Evolutionary conservation across 495 filamentous ascomycete species (phyloP).

Genomic region (Physcia stellaris): DNA sequence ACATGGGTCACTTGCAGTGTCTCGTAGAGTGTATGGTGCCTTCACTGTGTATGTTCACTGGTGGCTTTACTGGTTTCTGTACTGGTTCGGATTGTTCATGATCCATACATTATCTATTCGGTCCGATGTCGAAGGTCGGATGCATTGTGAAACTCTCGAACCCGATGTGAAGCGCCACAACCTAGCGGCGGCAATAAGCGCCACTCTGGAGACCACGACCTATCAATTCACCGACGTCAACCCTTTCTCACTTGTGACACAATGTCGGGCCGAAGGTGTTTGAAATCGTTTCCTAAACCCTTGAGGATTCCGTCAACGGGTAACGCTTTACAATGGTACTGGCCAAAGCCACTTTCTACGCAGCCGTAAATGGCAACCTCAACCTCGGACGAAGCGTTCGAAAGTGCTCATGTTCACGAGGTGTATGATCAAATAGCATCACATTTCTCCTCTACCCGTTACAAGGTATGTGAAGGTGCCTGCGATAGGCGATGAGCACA

Average conservation of each 20-base stretch:
- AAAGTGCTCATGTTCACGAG: conserved; percentile 74
- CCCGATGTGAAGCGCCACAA: too few species aligned
- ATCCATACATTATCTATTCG: too few species aligned
- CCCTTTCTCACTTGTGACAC: neutral
- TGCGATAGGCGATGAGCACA: neutral
- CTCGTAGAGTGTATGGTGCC: too few species aligned
- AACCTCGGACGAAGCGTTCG: conserved; percentile 38
- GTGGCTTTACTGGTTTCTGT: too few species aligned
- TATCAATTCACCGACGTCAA: too few species aligned
- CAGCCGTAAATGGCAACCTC: neutral
- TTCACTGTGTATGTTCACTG: too few species aligned
- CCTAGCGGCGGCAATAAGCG: too few species aligned
- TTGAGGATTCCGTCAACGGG: neutral
- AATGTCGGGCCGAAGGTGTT: neutral
- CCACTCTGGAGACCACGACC: too few species aligned
- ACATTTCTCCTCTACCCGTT: conserved; percentile 89
- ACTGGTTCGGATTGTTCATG: too few species aligned
- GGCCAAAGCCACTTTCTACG: neutral
- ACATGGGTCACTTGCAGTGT: too few species aligned
- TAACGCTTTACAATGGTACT: neutral
- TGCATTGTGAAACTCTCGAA: too few species aligned
- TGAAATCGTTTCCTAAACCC: neutral
- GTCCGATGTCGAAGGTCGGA: too few species aligned
- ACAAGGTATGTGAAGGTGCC: conserved; percentile 48
- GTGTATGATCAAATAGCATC: conserved; percentile 91